Evolutionary conservation across 2,329 filamentous ascomycete genomes (phyloP), one percentile per base, ranked within the genome.

Genomic region (Xylariaceae sp.): DNA sequence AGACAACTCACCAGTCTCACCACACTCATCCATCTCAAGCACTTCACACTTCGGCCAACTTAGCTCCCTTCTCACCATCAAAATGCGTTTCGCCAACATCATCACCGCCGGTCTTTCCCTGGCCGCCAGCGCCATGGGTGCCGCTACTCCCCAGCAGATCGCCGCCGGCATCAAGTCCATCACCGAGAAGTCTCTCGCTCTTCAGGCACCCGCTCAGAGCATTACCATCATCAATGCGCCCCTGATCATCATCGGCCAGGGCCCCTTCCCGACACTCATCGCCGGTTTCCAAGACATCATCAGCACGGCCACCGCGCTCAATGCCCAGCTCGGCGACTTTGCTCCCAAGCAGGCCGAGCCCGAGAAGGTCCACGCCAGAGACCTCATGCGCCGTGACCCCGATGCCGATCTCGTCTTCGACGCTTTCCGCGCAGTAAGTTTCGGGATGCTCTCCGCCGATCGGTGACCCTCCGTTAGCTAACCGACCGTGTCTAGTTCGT

Each of bases 401-500:
- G 52, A 54, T 47, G 52, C 52, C n/a, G 30, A 18, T n/a, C 52
- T 54, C 52, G 39, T 54, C 39, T 54, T 54, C 52, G 17, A 54
- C n/a, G 17, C 52, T 9, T 54, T 54, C 52, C 52, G 52, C 18
- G 39, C 2, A 30, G 52, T 54, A 54, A 54, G 52, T 54, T 5
- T n/a, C 5, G 11, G 23, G n/a, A 45, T 15, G 5, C 41, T 11
- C 41, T 51, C 11, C 10, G 34, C 10, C 4, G n/a, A 4, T 15
- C 7, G 4, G 37, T 41, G 7, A 10, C 37, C 18, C 54, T 61
- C 45, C 58, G 35, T 35, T 30, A 2, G 2, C 11, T 41, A 18
- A 6, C 5, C 23, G 23, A 30, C 23, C 23, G 23, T 15, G 8
- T 45, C 3, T n/a, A 63, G 61, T 63, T 63, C 48, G 61, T 63